Percentiles rank a stretch among this genome's conserved stretches.
Conservation (phyloP, 345 rosid genomes). For the Gossypium turneri region DNA sequence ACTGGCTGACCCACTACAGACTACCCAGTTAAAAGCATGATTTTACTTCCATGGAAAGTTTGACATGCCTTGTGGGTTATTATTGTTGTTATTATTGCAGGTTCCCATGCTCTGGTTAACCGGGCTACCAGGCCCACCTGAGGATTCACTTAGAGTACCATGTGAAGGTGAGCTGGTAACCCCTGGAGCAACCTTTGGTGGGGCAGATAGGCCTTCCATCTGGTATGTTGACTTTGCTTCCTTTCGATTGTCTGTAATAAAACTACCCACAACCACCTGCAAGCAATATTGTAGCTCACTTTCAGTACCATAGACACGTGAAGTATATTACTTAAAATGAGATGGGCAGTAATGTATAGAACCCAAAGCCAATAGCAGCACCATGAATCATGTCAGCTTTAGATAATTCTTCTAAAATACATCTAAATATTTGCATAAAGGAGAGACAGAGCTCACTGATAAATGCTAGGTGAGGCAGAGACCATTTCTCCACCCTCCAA, state of each 20-base stretch:
- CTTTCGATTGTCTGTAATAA: conserved; percentile 47
- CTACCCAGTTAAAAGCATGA: neutral
- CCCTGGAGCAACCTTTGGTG: conserved; percentile 20
- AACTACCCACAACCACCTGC: conserved; percentile 71
- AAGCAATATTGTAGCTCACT: neutral
- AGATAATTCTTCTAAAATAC: neutral
- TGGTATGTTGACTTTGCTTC: conserved; percentile 39
- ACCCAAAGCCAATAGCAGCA: neutral
- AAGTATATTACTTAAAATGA: neutral
- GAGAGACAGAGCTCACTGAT: neutral
- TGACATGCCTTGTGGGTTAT: conserved; percentile 38
- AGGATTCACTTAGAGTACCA: conserved; percentile 55
- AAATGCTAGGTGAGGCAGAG: neutral
- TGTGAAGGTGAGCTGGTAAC: conserved; percentile 53
- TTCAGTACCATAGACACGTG: neutral
- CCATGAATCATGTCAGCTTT: neutral
- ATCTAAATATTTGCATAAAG: neutral
- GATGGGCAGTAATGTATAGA: neutral
- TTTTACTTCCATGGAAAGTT: conserved; percentile 53
- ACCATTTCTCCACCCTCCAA: neutral
- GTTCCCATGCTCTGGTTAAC: conserved; percentile 52
- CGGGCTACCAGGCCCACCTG: conserved; percentile 56
- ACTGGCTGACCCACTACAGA: conserved; percentile 15
- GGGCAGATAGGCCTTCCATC: conserved; percentile 21
- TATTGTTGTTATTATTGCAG: conserved; percentile 32